Percentiles rank a stretch among this genome's conserved stretches.
Evolutionary conservation across 345 rosid species (phyloP).

Genomic region (Bruguiera parviflora): DNA sequence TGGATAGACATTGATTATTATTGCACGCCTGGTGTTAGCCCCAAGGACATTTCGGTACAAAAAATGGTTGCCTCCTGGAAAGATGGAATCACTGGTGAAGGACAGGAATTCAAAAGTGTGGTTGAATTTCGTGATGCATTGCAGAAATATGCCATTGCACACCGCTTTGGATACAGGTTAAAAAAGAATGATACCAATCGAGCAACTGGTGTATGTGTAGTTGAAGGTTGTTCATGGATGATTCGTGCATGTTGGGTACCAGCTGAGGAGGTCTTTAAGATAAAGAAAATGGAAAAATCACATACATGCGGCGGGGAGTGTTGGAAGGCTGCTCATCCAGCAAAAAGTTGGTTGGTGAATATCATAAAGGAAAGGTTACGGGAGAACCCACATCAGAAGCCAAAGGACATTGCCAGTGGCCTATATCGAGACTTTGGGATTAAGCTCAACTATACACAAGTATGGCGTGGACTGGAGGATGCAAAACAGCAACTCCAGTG

Average conservation of each 20-base stretch:
- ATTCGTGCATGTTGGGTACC: constrained; percentile 85
- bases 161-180: constrained; percentile 68
- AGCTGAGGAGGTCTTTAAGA: constrained; percentile 54
- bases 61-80: constrained; percentile 68
- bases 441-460: constrained; percentile 69
- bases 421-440: constrained; percentile 75
- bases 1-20: constrained; percentile 21
- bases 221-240: constrained; percentile 66
- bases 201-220: constrained; percentile 67
- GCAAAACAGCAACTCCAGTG: constrained; percentile 83
- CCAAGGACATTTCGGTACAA: constrained; percentile 34
- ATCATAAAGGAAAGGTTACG: constrained; percentile 71
- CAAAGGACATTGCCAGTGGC: constrained; percentile 63
- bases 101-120: constrained; percentile 80
- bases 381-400: constrained; percentile 72
- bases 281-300: constrained; percentile 50
- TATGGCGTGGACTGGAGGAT: constrained; percentile 82
- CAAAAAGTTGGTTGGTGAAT: constrained; percentile 80
- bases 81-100: constrained; percentile 73
- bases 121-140: constrained; percentile 77
- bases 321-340: constrained; percentile 75
- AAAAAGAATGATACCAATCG: constrained; percentile 81
- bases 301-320: constrained; percentile 82
- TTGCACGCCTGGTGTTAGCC: constrained; percentile 8
- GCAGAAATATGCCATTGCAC: constrained; percentile 80